Conservation (phyloP, 129 eudicot species). For the Centrapalus pauciflorus region DNA sequence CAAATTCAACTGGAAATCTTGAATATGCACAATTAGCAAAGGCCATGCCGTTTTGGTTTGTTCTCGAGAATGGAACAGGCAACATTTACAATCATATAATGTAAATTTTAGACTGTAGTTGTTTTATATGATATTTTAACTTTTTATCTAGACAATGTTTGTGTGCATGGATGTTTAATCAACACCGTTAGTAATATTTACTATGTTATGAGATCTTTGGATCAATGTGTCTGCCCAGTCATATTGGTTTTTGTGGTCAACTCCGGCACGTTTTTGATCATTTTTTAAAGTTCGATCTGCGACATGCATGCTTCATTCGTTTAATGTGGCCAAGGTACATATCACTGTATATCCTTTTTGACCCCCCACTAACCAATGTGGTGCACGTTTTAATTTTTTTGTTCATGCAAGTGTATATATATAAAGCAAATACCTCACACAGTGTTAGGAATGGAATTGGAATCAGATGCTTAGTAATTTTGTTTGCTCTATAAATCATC, state of each 20-base stretch:
- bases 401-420: background rate
- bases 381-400: slow-evolving; percentile 12
- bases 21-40: background rate
- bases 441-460: slow-evolving; percentile 3
- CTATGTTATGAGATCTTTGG: background rate
- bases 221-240: background rate
- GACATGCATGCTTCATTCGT: background rate
- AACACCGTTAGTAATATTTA: background rate
- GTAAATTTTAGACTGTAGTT: background rate
- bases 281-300: background rate
- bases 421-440: background rate
- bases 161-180: background rate
- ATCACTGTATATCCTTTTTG: too few species aligned
- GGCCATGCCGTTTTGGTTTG: background rate
- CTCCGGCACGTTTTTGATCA: too few species aligned
- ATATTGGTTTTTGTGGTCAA: background rate
- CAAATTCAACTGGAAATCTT: slow-evolving; percentile 19
- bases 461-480: slow-evolving; percentile 2
- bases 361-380: background rate
- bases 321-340: background rate
- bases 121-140: background rate
- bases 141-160: background rate
- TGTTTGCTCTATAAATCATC: slow-evolving; percentile 2
- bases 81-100: background rate
- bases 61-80: background rate